A percentile compares a stretch with the other conserved stretches of the same genome.
These are phyloP conservation scores for Nicotiana otophora DNA, from an alignment of 257 asterid genomes.

Conservation along the genomic window DNA sequence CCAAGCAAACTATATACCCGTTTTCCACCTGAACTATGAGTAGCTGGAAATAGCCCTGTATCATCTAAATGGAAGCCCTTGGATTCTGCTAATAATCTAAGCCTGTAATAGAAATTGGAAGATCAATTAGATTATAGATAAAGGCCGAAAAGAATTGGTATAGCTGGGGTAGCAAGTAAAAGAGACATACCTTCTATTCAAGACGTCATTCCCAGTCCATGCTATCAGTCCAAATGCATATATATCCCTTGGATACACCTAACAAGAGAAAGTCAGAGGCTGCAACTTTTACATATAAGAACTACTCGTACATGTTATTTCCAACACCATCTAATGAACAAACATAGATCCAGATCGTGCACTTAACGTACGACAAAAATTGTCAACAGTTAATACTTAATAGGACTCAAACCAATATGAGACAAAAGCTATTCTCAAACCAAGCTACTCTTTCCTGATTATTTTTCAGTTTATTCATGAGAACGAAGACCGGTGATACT, in stretches of 20 bases:
- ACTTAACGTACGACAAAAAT: not conserved
- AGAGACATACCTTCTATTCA: constrained; percentile 67
- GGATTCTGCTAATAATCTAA: constrained; percentile 76
- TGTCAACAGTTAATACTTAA: not conserved
- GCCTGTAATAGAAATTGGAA: constrained; percentile 33
- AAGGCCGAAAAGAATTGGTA: not conserved
- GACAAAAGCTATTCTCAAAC: not conserved
- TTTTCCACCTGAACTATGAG: constrained; percentile 25
- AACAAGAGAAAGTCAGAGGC: constrained; percentile 5
- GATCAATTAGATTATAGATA: not conserved
- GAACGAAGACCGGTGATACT: not conserved
- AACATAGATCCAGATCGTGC: not conserved
- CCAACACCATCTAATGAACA: not conserved
- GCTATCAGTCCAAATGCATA: constrained; percentile 92
- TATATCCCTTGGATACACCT: constrained; percentile 93
- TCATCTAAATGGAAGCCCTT: constrained; percentile 45
- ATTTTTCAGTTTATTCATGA: not conserved
- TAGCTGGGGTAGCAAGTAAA: not conserved
- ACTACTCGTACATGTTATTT: not conserved
- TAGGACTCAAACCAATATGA: not conserved
- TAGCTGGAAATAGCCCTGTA: constrained; percentile 42
- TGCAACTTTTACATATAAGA: not conserved
- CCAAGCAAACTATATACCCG: constrained; percentile 42
- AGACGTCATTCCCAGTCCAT: constrained; percentile 96
- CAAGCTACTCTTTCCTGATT: not conserved